Percentiles rank a stretch among this genome's conserved stretches.
These are phyloP conservation scores for Geranium rotundifolium DNA, from an alignment of 345 rosid species.

Conservation along the genomic window DNA sequence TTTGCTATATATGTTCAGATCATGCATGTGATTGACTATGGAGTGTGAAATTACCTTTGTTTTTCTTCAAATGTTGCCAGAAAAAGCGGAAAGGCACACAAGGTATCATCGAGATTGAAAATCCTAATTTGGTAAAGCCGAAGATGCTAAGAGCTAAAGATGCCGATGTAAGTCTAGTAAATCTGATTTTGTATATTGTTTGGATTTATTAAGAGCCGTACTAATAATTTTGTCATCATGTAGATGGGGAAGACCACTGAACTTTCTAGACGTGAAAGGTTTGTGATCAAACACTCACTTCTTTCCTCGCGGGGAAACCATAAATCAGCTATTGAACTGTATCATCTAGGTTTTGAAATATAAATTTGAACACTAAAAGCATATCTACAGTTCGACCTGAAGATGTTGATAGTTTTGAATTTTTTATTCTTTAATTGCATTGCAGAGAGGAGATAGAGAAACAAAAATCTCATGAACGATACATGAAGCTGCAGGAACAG, in stretches of 20 bases:
- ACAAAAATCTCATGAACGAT: slow-evolving; percentile 89
- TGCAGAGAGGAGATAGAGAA: slow-evolving; percentile 91
- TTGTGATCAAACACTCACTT: slow-evolving; percentile 8
- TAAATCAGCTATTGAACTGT: not conserved
- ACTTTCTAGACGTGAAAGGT: slow-evolving; percentile 99
- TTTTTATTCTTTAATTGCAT: not conserved
- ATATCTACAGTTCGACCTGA: not conserved
- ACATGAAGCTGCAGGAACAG: slow-evolving; percentile 96
- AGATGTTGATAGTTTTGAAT: not conserved
- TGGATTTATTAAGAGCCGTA: not conserved
- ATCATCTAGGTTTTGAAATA: not conserved
- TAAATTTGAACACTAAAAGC: not conserved
- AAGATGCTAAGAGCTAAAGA: slow-evolving; percentile 67
- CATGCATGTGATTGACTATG: not conserved
- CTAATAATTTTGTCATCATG: slow-evolving; percentile 4
- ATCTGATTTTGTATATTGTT: not conserved
- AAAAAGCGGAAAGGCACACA: slow-evolving; percentile 76
- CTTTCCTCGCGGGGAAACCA: not conserved
- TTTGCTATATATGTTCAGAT: not conserved
- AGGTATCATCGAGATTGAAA: slow-evolving; percentile 69
- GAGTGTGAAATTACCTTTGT: no score
- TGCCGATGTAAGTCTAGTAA: slow-evolving; percentile 47
- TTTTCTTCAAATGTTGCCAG: slow-evolving; percentile 5
- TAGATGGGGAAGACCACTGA: slow-evolving; percentile 72
- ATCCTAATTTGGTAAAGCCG: slow-evolving; percentile 66